These are phyloP conservation scores for Phalaenopsis hybrid DNA, from an alignment of 116 monocot genomes.

Conservation along the genomic window DNA sequence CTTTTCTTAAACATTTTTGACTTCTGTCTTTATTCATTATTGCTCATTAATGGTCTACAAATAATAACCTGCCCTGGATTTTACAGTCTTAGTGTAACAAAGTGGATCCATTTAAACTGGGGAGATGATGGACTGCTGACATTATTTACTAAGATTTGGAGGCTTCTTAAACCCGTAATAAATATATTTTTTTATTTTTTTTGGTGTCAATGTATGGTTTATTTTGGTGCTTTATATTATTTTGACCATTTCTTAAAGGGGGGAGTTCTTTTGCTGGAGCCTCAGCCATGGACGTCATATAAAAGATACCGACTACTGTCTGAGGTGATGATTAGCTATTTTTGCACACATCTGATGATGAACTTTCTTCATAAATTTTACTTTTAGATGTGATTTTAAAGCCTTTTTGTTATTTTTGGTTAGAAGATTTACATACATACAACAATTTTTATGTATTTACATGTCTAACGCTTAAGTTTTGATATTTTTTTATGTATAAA, in stretches of 20 bases:
- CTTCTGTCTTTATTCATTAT: not conserved
- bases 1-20: not conserved
- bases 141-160: constrained; percentile 87
- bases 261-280: constrained; percentile 74
- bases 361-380: not conserved
- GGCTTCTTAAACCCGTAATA: constrained; percentile 70
- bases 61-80: not conserved
- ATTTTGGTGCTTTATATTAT: not conserved
- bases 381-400: not conserved
- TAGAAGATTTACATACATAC: not conserved
- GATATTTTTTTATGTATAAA: too few relatives aligned
- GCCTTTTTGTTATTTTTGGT: not conserved
- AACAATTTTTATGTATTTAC: too few relatives aligned
- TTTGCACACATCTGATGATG: not conserved
- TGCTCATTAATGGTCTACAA: not conserved
- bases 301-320: constrained; percentile 57
- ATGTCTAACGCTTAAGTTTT: too few relatives aligned
- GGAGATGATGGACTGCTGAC: constrained; percentile 80
- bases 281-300: constrained; percentile 93
- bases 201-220: not conserved
- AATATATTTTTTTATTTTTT: constrained; percentile 5
- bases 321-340: constrained; percentile 34
- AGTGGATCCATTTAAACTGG: constrained; percentile 96
- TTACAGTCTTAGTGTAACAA: constrained; percentile 87
- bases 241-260: constrained; percentile 36